These are phyloP conservation scores for Penicillium digitatum DNA, from an alignment of 2,329 filamentous ascomycete species.

Conservation along the genomic window DNA sequence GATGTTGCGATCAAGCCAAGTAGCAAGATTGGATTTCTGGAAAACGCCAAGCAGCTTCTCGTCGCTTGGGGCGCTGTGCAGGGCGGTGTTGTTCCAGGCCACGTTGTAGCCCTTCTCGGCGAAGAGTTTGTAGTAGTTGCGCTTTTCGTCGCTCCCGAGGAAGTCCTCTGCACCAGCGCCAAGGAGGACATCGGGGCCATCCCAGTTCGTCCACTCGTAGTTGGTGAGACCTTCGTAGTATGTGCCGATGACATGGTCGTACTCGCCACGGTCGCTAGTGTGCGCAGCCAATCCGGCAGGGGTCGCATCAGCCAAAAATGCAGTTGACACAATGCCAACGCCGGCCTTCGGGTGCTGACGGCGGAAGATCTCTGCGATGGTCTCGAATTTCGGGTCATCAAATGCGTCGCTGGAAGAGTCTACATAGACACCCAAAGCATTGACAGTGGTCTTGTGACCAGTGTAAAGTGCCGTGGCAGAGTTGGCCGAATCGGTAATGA, in stretches of 20 bases:
- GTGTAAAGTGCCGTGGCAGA: constrained; percentile 76
- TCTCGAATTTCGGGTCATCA: constrained; percentile 84
- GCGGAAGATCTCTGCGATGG: constrained; percentile 66
- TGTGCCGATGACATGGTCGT: constrained; percentile 69
- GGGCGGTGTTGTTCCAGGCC: constrained; percentile 68
- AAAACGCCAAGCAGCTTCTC: constrained; percentile 73
- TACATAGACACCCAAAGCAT: constrained; percentile 75
- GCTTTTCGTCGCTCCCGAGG: constrained; percentile 56
- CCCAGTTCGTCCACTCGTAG: constrained; percentile 73
- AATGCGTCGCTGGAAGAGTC: constrained; percentile 70
- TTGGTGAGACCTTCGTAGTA: constrained; percentile 72
- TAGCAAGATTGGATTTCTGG: constrained; percentile 68
- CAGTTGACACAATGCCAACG: constrained; percentile 70
- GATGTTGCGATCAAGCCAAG: constrained; percentile 82
- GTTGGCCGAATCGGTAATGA: constrained; percentile 84
- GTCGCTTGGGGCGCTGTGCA: constrained; percentile 55
- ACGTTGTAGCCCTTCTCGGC: constrained; percentile 67
- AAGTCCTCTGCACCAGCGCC: constrained; percentile 82
- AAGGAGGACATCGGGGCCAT: constrained; percentile 75
- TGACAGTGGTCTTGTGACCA: constrained; percentile 79
- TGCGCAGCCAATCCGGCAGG: constrained; percentile 71
- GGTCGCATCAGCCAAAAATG: constrained; percentile 70
- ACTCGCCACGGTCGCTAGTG: constrained; percentile 65
- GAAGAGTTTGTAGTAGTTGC: constrained; percentile 67
- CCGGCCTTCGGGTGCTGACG: constrained; percentile 60